A percentile compares a stretch with the other conserved stretches of the same genome.
Evolutionary conservation across 805 yeast species (phyloP).

Genomic region (Yarrowia bubula): DNA sequence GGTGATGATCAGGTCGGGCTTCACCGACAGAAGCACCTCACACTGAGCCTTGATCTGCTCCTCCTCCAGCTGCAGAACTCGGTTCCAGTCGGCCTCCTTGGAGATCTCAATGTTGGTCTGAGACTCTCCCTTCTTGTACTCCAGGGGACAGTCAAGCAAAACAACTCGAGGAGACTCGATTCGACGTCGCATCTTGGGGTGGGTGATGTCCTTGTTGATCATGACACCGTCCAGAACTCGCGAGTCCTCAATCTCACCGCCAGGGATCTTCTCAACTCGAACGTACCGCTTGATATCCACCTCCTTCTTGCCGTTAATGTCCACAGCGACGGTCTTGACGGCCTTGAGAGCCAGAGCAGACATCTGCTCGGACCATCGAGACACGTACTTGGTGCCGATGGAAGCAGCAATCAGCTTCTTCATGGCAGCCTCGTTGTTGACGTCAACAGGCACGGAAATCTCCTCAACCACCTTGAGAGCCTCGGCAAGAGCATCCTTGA

Average conservation of each 20-base stretch:
- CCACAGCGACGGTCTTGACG: conserved; percentile 73
- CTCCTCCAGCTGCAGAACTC: conserved; percentile 93
- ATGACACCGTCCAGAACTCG: conserved; percentile 86
- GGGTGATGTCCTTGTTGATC: conserved; percentile 96
- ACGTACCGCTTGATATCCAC: conserved; percentile 92
- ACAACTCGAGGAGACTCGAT: conserved; percentile 87
- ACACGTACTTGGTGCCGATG: conserved; percentile 92
- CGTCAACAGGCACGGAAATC: conserved; percentile 81
- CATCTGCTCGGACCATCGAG: conserved; percentile 89
- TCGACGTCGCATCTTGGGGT: conserved; percentile 92
- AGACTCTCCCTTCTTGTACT: conserved; percentile 98
- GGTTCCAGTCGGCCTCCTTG: conserved; percentile 93
- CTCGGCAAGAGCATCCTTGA: conserved; percentile 85
- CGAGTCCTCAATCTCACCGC: conserved; percentile 93
- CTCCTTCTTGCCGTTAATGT: conserved; percentile 59
- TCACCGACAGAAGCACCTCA: conserved; percentile 75
- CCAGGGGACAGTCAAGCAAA: conserved; percentile 92
- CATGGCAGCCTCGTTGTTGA: conserved; percentile 82
- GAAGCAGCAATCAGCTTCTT: conserved; percentile 80
- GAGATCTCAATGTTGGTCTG: conserved; percentile 97
- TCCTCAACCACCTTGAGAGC: conserved; percentile 83
- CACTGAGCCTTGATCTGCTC: conserved; percentile 90
- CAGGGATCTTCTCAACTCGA: conserved; percentile 93
- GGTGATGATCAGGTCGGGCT: conserved; percentile 92
- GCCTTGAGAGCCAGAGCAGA: conserved; percentile 84